These are phyloP conservation scores for Aciculosporium take DNA, from an alignment of 2,329 filamentous ascomycete species.

Conservation along the genomic window DNA sequence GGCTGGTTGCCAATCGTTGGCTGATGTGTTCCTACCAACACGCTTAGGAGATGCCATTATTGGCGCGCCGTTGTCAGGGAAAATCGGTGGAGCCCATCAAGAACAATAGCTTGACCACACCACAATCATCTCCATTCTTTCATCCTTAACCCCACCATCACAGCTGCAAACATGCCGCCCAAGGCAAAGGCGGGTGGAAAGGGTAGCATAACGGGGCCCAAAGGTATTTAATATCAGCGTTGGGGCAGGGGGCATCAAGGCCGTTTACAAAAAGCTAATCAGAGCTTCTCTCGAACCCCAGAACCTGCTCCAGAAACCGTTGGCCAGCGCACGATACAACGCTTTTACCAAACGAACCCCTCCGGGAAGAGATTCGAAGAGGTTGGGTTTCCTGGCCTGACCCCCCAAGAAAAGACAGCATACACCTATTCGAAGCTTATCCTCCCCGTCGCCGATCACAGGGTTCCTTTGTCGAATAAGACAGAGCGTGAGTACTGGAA, in stretches of 20 bases:
- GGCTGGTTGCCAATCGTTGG: too few species aligned
- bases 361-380: slow-evolving; percentile 30
- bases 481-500: slow-evolving; percentile 45
- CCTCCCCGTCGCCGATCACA: slow-evolving; percentile 23
- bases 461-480: slow-evolving; percentile 27
- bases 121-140: slow-evolving; percentile 2
- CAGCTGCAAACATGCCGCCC: slow-evolving; percentile 11
- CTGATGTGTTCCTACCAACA: too few species aligned
- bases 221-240: slow-evolving; percentile 12
- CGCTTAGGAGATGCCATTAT: too few species aligned
- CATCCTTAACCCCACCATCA: slow-evolving; percentile 9
- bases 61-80: background rate
- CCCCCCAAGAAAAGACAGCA: slow-evolving; percentile 32
- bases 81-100: slow-evolving; percentile 4
- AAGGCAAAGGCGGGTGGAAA: slow-evolving; percentile 11
- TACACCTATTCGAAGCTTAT: slow-evolving; percentile 35
- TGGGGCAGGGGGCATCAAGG: too few species aligned
- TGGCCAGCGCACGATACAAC: slow-evolving; percentile 31
- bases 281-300: slow-evolving; percentile 10
- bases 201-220: slow-evolving; percentile 10
- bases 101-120: slow-evolving; percentile 7
- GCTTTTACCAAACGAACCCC: slow-evolving; percentile 36
- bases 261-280: slow-evolving; percentile 2
- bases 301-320: slow-evolving; percentile 29
- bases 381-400: slow-evolving; percentile 30